A percentile compares a stretch with the other conserved stretches of the same genome.
Evolutionary conservation across 1,139 yeast genomes (phyloP).

Genomic region (Diutina neorugosa): DNA sequence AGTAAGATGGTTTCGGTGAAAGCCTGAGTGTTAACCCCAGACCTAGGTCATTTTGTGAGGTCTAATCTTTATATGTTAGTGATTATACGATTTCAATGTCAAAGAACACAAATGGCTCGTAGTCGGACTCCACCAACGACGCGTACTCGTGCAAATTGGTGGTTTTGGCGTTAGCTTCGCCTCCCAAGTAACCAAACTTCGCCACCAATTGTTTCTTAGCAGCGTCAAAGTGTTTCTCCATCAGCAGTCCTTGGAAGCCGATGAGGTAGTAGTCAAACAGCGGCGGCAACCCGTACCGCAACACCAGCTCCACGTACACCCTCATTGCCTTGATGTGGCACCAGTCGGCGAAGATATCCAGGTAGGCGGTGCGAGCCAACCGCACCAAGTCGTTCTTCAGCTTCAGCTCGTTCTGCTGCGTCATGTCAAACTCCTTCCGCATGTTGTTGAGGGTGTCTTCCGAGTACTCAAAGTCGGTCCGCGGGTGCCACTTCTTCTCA

Average conservation of each 20-base stretch:
- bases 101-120: constrained; percentile 89
- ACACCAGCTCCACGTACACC: constrained; percentile 51
- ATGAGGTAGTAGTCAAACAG: constrained; percentile 61
- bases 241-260: constrained; percentile 24
- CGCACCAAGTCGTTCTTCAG: constrained; percentile 71
- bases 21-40: too few species aligned
- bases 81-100: constrained; percentile 28
- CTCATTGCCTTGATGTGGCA: constrained; percentile 66
- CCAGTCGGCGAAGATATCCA: constrained; percentile 79
- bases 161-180: constrained; percentile 60
- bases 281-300: constrained; percentile 95
- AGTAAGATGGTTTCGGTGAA: too few species aligned
- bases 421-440: constrained; percentile 67
- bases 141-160: constrained; percentile 74
- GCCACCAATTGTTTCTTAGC: constrained; percentile 58
- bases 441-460: constrained; percentile 63
- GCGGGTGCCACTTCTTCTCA: constrained; percentile 83
- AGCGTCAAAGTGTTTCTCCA: constrained; percentile 31
- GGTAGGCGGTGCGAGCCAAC: constrained; percentile 75
- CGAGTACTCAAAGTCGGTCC: constrained; percentile 76
- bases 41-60: too few species aligned
- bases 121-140: constrained; percentile 83
- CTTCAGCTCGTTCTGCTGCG: constrained; percentile 62
- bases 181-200: constrained; percentile 83
- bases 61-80: not conserved